Percentiles rank a stretch among this genome's conserved stretches.
phyloP scores from a whole-genome alignment of 2,329 filamentous ascomycete genomes.

The Exophiala aquamarina region DNA sequence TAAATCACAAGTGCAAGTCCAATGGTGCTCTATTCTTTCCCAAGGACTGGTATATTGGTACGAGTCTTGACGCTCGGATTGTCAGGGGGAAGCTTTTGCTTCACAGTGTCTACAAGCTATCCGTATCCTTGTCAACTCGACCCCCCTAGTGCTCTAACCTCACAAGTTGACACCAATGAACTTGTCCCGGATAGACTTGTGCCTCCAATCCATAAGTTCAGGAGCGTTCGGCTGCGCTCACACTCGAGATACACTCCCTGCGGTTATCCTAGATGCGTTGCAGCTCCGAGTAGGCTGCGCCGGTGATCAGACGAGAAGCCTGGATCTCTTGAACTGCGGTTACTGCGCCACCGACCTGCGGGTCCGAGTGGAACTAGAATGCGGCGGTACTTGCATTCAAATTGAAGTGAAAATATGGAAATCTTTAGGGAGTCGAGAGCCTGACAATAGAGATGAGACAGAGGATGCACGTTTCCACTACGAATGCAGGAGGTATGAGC shows the following conservation, averaged over 20 bases:
- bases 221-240: conserved; percentile 4
- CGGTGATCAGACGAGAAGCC: conserved; percentile 8
- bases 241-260: conserved; percentile 6
- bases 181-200: conserved; percentile 8
- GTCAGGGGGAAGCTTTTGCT: conserved; percentile 15
- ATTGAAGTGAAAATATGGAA: conserved; percentile 17
- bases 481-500: neutral
- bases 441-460: conserved; percentile 12
- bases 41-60: conserved; percentile 11
- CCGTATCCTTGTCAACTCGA: conserved; percentile 10
- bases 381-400: conserved; percentile 12
- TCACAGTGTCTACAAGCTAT: conserved; percentile 13
- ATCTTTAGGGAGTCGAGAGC: conserved; percentile 12
- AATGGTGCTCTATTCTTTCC: conserved; percentile 6
- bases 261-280: conserved; percentile 9
- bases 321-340: conserved; percentile 8
- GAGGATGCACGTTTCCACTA: conserved; percentile 12
- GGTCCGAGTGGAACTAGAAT: conserved; percentile 15
- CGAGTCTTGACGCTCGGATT: conserved; percentile 13
- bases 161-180: conserved; percentile 6
- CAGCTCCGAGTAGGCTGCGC: conserved; percentile 8
- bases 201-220: conserved; percentile 10
- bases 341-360: conserved; percentile 14
- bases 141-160: conserved; percentile 1
- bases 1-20: conserved; percentile 14